phyloP scores from a whole-genome alignment of 352 stramenopile species.

The Globisporangium uncinulatum region DNA sequence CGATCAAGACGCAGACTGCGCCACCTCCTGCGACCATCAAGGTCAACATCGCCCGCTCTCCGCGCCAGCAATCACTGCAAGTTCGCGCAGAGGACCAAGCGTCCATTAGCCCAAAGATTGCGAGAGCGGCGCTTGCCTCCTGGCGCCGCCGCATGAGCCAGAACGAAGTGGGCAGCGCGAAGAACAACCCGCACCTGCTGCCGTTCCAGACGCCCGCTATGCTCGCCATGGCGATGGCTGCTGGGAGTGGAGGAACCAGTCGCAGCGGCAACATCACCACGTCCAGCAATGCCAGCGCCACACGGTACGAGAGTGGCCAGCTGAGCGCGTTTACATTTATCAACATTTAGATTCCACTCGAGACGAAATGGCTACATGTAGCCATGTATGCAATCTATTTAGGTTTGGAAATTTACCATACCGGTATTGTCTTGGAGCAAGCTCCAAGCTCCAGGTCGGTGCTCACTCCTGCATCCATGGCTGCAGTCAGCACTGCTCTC shows the following conservation, averaged over 20 bases:
- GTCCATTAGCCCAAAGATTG: slow-evolving; percentile 36
- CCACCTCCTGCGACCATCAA: slow-evolving; percentile 12
- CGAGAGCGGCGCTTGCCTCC: slow-evolving; percentile 27
- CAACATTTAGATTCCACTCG: background rate
- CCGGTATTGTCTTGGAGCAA: background rate
- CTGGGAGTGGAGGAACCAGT: background rate
- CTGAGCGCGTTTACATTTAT: slow-evolving; percentile 13
- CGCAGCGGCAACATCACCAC: slow-evolving; percentile 10
- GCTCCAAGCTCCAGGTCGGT: background rate
- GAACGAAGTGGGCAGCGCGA: slow-evolving; percentile 8
- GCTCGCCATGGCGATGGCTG: background rate
- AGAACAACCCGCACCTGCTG: slow-evolving; percentile 25
- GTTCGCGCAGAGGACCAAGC: background rate
- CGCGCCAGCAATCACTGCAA: background rate
- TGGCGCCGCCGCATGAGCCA: slow-evolving; percentile 31
- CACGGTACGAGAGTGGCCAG: slow-evolving; percentile 10
- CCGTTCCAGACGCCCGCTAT: slow-evolving; percentile 21
- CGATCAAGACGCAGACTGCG: slow-evolving; percentile 15
- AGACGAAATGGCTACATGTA: background rate
- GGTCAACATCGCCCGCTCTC: slow-evolving; percentile 6
- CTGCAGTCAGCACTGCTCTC: background rate
- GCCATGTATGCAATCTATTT: background rate
- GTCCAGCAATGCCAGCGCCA: slow-evolving; percentile 1
- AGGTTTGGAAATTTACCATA: background rate
- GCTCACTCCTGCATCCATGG: background rate